phyloP scores from a whole-genome alignment of 306 rosid species.

The Quercus cerris region DNA sequence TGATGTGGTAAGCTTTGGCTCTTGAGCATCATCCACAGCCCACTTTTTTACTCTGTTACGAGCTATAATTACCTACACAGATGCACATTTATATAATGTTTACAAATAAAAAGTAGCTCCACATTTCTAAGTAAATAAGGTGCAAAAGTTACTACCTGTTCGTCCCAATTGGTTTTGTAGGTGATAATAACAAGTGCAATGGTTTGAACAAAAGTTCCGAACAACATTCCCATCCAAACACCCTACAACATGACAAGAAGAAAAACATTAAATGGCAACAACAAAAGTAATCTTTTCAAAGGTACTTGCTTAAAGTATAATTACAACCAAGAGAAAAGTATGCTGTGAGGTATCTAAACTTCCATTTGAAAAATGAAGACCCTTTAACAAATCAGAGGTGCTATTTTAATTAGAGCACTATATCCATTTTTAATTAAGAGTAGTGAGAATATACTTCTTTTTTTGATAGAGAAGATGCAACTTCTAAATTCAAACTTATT shows the following conservation, averaged over 20 bases:
- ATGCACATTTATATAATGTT: not conserved
- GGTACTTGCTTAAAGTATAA: too few relatives aligned
- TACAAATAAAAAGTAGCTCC: too few relatives aligned
- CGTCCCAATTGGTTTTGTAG: slow-evolving; percentile 54
- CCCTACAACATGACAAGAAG: slow-evolving; percentile 32
- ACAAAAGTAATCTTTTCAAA: not conserved
- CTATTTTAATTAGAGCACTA: too few relatives aligned
- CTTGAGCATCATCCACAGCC: slow-evolving; percentile 19
- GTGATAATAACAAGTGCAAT: slow-evolving; percentile 33
- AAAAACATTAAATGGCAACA: not conserved
- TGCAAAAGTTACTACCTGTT: slow-evolving; percentile 40
- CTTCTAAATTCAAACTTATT: too few relatives aligned
- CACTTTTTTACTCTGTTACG: slow-evolving; percentile 37
- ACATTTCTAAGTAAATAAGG: too few relatives aligned
- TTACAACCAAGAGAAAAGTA: too few relatives aligned
- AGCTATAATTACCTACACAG: slow-evolving; percentile 20
- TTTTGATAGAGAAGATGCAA: too few relatives aligned
- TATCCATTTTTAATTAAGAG: too few relatives aligned
- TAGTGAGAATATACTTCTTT: too few relatives aligned
- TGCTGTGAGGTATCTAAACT: too few relatives aligned
- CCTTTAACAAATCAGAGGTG: too few relatives aligned
- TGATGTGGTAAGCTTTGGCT: not conserved
- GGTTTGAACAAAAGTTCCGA: slow-evolving; percentile 56
- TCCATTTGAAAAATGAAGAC: too few relatives aligned
- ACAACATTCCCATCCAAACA: slow-evolving; percentile 63